Evolutionary conservation across 768 basidiomycete species (phyloP), one percentile per base, ranked within the genome.

Genomic region (Hericium coralloides): DNA sequence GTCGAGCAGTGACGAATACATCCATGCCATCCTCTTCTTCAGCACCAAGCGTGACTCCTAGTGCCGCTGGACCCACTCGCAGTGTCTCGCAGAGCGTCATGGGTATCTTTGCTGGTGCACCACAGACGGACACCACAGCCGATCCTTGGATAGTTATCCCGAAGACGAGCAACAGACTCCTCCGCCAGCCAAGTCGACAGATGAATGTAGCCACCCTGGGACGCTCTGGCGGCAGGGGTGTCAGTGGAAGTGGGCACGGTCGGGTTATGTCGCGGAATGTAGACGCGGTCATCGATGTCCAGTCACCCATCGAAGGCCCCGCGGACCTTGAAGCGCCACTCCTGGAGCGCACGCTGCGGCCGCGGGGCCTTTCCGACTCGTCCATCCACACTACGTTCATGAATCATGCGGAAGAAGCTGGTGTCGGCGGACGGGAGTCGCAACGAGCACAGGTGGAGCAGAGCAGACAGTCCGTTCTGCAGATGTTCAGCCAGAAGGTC

Each of bases 81-180:
- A 53, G 52, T 53, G 55, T 61, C 2, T 67, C 67, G 3, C 63
- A 66, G 43, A 77, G 73, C 54, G 72, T 95, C 25, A 88, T 91
- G 80, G 85, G 82, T 37, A 97, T 99, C 60, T 98, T 98, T 64
- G 95, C 93, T 0, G 95, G 95, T 38, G 93, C 92, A 2, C 85
- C 87, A 25, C 73, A 73, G 37, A 69, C 72, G 26, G 68, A 71
- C 3, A 60, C 72, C 12, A 7, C n/a, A 0, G 69, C 73, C 22
- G 89, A 92, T 58, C 78, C 85, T 14, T 93, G 92, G 91, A 75
- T 92, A 38, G 79, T 91, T 4, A 63, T 90, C 1, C 80, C 85
- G 8, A 66, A 65, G 39, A 43, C 52, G 57, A 39, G 31, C 26
- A 52, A 53, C 64, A 47, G 25, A 49, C 48, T 17, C 38, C 48